A percentile compares a stretch with the other conserved stretches of the same genome.
Evolutionary conservation across 2,329 filamentous ascomycete genomes (phyloP).

Genomic region (Calonectria pseudoreteaudii): DNA sequence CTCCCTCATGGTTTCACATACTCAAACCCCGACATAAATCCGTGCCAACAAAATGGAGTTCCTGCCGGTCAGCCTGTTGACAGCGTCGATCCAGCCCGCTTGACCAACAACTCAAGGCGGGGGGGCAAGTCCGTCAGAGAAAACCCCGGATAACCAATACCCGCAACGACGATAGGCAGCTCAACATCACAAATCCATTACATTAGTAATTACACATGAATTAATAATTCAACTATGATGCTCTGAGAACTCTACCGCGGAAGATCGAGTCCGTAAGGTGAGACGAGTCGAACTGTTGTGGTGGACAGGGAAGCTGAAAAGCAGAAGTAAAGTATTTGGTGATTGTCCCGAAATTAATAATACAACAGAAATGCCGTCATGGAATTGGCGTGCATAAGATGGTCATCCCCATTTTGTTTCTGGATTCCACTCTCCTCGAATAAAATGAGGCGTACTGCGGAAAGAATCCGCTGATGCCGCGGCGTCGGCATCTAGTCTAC

Average conservation of each 20-base stretch:
- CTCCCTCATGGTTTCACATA: neutral
- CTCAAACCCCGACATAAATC: conserved; percentile 1
- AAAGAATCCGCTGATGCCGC: neutral
- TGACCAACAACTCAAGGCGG: neutral
- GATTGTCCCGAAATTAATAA: neutral
- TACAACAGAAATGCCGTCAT: neutral
- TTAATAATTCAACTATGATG: neutral
- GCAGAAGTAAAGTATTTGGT: neutral
- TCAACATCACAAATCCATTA: neutral
- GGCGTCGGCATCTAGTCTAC: conserved; percentile 51
- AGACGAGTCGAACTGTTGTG: neutral
- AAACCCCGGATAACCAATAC: neutral
- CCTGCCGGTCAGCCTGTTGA: no score
- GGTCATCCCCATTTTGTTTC: neutral
- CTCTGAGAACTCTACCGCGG: neutral
- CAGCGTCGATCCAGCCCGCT: neutral
- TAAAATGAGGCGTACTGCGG: neutral
- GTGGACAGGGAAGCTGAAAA: neutral
- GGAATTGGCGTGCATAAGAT: neutral
- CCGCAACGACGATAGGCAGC: neutral
- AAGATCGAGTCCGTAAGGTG: neutral
- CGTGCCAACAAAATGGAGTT: neutral
- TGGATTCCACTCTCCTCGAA: neutral
- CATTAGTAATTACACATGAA: neutral
- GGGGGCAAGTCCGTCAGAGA: neutral